Base-by-base conservation (phyloP, 2,329 filamentous ascomycete genomes). In the Daldinia eschscholtzii region DNA sequence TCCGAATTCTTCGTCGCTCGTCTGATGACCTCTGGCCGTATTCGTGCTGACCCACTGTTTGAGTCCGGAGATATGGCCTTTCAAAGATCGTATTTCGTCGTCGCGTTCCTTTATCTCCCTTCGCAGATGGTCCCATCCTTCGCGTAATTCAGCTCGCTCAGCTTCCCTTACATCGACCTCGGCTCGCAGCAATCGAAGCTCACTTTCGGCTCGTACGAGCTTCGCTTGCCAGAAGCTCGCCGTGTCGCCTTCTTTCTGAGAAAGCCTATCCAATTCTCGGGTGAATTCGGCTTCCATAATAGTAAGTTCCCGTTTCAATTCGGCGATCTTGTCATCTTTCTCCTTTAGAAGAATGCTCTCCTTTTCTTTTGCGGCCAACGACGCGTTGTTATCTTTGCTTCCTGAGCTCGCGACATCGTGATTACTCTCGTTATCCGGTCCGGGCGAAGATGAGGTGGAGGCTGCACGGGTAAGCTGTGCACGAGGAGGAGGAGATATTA, bases 1-100 rank as follows among this genome's bases (percentile, higher is more conserved):
- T 1, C 83, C 86, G 75, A 93, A 87, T 10, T 89, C 87, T 77
- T 91, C 89, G 74, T 93, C 91, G 68, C 88, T 89, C 61, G 82
- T 83, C 77, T 90, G 87, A 23, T 86, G 86, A 33, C 88, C 88
- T 57, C 85, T 83, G 35, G 89, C 82, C 9, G 90, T 92, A 70
- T 87, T 88, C 23, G 85, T 87, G 74, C 91, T 92, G 64, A 93
- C 90, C 82, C 88, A 92, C 73, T 89, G 88, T 82, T 93, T 93
- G 66, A 93, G 81, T 1, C 89, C 90, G 9, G 87, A 79, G 0
- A 93, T 85, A 78, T 93, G 91, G 2, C 83, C 82, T 60, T 86
- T 80, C 67, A 91, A 79, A 56, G 82, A 81, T 23, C 82, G 79
- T 3, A 88, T 83, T 78, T 91, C 87, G 26, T 86, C 85, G 60